Evolutionary conservation across 805 yeast species (phyloP).

Genomic region (Cyberlindnera mississippiensis): DNA sequence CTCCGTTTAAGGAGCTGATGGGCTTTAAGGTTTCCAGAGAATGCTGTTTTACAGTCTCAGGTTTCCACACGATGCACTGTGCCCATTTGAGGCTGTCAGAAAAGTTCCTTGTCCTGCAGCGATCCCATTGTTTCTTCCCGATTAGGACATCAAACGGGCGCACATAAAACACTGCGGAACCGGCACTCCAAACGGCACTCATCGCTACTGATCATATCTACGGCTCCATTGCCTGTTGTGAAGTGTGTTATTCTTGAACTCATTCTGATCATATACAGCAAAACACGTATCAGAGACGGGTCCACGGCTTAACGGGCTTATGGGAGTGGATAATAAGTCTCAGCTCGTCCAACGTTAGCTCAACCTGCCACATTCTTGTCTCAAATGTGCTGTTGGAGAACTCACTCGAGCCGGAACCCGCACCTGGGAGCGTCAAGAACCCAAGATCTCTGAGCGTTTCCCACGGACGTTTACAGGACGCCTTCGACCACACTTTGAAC

Average conservation of each 20-base stretch:
- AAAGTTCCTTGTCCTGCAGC: neutral
- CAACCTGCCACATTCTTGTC: conserved; percentile 27
- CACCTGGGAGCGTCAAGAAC: conserved; percentile 18
- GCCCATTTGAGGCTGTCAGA: neutral
- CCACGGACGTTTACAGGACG: conserved; percentile 68
- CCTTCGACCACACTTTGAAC: conserved; percentile 56
- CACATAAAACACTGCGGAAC: neutral
- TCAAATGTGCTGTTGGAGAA: conserved; percentile 21
- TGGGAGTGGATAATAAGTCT: conserved; percentile 16
- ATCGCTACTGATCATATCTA: too few relatives aligned
- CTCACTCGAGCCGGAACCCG: conserved; percentile 5
- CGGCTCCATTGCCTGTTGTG: too few relatives aligned
- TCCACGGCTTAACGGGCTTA: conserved; percentile 25
- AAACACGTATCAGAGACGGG: conserved; percentile 16
- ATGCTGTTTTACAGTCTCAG: too few relatives aligned
- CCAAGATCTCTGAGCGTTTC: conserved; percentile 44
- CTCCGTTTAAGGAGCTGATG: too few relatives aligned
- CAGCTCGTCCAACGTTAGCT: conserved; percentile 26
- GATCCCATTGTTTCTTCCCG: conserved; percentile 19
- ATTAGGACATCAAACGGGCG: conserved; percentile 15
- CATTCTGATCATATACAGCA: neutral
- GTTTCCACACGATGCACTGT: too few relatives aligned
- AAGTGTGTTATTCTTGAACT: too few relatives aligned
- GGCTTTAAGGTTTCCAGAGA: too few relatives aligned
- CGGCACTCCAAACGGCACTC: too few relatives aligned